Evolutionary conservation across 345 rosid species (phyloP).

Genomic region (Atalantia buxifolia): DNA sequence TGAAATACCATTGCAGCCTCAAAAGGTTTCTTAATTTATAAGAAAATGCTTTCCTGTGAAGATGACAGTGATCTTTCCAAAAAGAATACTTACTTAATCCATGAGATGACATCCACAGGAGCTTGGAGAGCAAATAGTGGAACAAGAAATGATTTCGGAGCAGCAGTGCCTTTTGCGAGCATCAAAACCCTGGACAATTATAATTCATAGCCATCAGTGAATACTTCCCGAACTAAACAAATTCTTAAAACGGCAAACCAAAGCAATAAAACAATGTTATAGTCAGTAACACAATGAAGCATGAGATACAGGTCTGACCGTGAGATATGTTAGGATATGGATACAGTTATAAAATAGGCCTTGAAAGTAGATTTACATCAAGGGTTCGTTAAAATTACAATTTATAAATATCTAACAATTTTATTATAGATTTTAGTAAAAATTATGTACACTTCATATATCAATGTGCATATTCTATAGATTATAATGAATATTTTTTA

Average conservation of each 20-base stretch:
- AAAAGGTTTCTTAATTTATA: background rate
- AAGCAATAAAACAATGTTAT: background rate
- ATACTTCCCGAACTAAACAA: background rate
- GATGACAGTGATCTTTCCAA: background rate
- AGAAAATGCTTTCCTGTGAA: background rate
- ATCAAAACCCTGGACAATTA: slow-evolving; percentile 48
- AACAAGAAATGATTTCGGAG: slow-evolving; percentile 74
- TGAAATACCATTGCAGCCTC: background rate
- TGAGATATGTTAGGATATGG: background rate
- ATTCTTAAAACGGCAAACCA: background rate
- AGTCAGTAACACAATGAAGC: background rate
- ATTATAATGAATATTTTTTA: background rate
- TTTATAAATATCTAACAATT: background rate
- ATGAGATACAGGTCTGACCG: background rate
- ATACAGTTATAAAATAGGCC: background rate
- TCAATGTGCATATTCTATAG: background rate
- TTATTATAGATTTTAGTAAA: background rate
- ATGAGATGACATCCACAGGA: slow-evolving; percentile 58
- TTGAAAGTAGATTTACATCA: background rate
- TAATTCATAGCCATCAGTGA: slow-evolving; percentile 2
- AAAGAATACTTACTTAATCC: slow-evolving; percentile 66
- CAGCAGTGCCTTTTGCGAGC: slow-evolving; percentile 70
- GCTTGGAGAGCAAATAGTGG: slow-evolving; percentile 79
- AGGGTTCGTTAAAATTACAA: background rate
- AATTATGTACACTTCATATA: background rate